Conservation (phyloP, 805 yeast genomes). For the Saccharomyces cerevisiae region DNA sequence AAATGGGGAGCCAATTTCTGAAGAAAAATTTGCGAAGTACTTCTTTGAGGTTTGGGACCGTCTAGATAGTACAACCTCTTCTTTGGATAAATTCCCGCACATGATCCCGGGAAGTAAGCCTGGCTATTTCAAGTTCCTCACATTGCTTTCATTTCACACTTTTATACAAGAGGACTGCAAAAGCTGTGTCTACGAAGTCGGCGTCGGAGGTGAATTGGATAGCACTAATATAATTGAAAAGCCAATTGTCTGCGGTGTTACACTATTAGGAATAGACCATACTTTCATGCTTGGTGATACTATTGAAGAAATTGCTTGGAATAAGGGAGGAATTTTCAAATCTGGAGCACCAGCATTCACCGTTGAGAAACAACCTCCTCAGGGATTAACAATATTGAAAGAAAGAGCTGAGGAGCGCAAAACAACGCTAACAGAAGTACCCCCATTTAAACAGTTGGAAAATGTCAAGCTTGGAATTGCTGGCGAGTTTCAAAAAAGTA, state of each 20-base stretch:
- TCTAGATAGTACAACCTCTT: slow-evolving; percentile 45
- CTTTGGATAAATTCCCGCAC: slow-evolving; percentile 54
- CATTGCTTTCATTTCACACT: slow-evolving; percentile 83
- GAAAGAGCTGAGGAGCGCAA: slow-evolving; percentile 63
- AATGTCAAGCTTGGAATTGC: slow-evolving; percentile 54
- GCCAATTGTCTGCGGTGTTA: slow-evolving; percentile 80
- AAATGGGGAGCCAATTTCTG: slow-evolving; percentile 77
- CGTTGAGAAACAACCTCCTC: slow-evolving; percentile 48
- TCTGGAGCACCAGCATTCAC: slow-evolving; percentile 55
- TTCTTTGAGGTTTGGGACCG: slow-evolving; percentile 93
- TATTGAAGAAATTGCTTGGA: slow-evolving; percentile 87
- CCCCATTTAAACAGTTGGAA: slow-evolving; percentile 33
- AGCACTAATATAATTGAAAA: slow-evolving; percentile 80
- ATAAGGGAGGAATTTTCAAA: slow-evolving; percentile 90
- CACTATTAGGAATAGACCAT: slow-evolving; percentile 88
- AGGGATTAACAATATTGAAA: slow-evolving; percentile 47
- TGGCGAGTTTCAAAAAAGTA: slow-evolving; percentile 76
- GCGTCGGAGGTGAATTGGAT: slow-evolving; percentile 96
- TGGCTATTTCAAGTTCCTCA: slow-evolving; percentile 84
- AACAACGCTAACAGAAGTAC: slow-evolving; percentile 45
- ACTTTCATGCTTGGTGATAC: slow-evolving; percentile 80
- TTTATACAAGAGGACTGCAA: slow-evolving; percentile 85
- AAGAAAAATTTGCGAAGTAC: slow-evolving; percentile 72
- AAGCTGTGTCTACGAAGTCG: slow-evolving; percentile 93
- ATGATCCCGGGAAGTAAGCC: slow-evolving; percentile 73